Base-by-base conservation (phyloP, 768 basidiomycete genomes). In the Rhizopogon vinicolor region DNA sequence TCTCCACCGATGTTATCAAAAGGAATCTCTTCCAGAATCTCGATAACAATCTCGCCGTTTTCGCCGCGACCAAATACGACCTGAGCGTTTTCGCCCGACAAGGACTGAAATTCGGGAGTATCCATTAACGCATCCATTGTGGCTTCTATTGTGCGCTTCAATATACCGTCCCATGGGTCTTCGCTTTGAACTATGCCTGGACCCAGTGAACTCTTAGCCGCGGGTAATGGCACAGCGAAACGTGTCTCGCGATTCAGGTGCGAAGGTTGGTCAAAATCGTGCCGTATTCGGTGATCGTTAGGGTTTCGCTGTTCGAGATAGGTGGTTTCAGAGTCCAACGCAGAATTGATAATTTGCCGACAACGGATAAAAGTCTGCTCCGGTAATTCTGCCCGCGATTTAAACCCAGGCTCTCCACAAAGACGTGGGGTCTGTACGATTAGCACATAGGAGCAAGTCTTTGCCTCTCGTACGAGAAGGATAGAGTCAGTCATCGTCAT, bases 371-470 rank as follows among this genome's bases (percentile, higher is more conserved):
- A 72, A 10, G 85, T 77, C 61, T 91, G 88, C 51, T 84, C 83
- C 48, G 77, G 78, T 40, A 78, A 74, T 60, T 90, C 86, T 45
- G 78, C 78, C 33, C 77, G 82, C 54, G 90, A 89, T 69, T 82
- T 88, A 76, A 99, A 98, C 10, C 94, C 91, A 16, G 94, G 94
- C 63, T 96, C 88, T 56, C 86, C 84, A 66, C 97, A 98, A 18
- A 99, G 78, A 53, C 93, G 89, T 35, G 97, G 95, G 0, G 96
- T 97, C 68, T 98, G 90, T 55, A 98, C 85, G 60, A 98, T 88
- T 50, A 98, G 78, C 44, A 97, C 85, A 68, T 99, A 98, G 59
- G 89, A 85, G 72, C 97, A 99, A 40, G 91, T 95, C 68, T 89
- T 89, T 37, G 92, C 81, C 76, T 97, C 94, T 68, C 95, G 94